Conservation (phyloP, 164 flowering plant species). For the Dillenia suffruticosa region DNA sequence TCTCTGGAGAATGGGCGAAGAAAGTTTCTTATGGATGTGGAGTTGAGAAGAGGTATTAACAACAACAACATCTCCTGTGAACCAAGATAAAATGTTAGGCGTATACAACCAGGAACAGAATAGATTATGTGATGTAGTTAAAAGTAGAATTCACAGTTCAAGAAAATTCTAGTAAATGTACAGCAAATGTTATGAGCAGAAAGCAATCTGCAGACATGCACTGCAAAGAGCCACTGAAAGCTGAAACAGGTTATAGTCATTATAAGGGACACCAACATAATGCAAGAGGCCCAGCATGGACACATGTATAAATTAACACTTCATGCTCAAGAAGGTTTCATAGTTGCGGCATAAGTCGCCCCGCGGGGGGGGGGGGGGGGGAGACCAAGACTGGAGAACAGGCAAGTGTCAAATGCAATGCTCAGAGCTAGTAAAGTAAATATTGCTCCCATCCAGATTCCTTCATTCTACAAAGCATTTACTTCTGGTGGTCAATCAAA, state of each 20-base stretch:
- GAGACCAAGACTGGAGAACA: too few relatives aligned
- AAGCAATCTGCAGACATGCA: not conserved
- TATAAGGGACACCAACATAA: too few relatives aligned
- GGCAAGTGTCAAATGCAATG: too few relatives aligned
- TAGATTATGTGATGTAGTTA: too few relatives aligned
- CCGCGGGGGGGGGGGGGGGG: too few relatives aligned
- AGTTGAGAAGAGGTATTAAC: conserved; percentile 94
- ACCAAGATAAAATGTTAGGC: not conserved
- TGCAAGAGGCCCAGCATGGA: not conserved
- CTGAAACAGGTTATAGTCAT: too few relatives aligned
- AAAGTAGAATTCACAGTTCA: not conserved
- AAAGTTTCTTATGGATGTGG: conserved; percentile 69
- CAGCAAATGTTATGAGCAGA: not conserved
- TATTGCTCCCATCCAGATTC: too few relatives aligned
- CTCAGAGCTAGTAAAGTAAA: too few relatives aligned
- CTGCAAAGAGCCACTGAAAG: not conserved
- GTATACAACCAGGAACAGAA: too few relatives aligned
- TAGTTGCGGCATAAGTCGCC: too few relatives aligned
- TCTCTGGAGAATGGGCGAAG: conserved; percentile 86
- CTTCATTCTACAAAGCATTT: too few relatives aligned
- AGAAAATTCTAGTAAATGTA: not conserved
- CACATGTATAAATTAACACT: not conserved
- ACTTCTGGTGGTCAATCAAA: too few relatives aligned
- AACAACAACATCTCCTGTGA: conserved; percentile 89
- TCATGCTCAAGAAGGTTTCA: not conserved